These are phyloP conservation scores for Dendrobium catenatum DNA, from an alignment of 106 monocot species.

Conservation along the genomic window DNA sequence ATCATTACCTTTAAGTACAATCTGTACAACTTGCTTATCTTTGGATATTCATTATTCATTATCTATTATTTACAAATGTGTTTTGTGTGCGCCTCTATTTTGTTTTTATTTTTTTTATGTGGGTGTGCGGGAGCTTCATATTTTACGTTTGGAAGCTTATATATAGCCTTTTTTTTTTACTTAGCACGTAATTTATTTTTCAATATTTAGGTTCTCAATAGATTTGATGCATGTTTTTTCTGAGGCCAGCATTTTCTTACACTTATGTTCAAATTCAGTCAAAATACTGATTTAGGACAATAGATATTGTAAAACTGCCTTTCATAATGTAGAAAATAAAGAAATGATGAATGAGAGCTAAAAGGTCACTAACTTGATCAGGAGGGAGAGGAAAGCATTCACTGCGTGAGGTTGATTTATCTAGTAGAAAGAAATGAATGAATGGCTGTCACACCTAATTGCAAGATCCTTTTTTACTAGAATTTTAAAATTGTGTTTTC, in stretches of 20 bases:
- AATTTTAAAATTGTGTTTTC: no score
- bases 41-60: slow-evolving; percentile 3
- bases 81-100: background rate
- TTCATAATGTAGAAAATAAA: no score
- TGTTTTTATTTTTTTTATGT: background rate
- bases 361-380: no score
- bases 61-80: background rate
- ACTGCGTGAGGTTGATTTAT: no score
- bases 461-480: no score
- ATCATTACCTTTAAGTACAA: background rate
- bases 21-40: background rate
- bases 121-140: background rate
- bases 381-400: no score
- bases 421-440: no score
- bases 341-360: no score
- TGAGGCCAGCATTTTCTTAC: background rate
- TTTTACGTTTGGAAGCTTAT: background rate
- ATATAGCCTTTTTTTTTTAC: background rate
- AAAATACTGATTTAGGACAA: background rate
- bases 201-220: background rate
- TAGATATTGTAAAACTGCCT: no score
- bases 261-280: background rate
- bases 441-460: no score
- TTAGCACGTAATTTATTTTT: background rate
- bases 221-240: background rate